These are phyloP conservation scores for Pulveroboletus sp. DNA, from an alignment of 768 basidiomycete species.

Conservation along the genomic window DNA sequence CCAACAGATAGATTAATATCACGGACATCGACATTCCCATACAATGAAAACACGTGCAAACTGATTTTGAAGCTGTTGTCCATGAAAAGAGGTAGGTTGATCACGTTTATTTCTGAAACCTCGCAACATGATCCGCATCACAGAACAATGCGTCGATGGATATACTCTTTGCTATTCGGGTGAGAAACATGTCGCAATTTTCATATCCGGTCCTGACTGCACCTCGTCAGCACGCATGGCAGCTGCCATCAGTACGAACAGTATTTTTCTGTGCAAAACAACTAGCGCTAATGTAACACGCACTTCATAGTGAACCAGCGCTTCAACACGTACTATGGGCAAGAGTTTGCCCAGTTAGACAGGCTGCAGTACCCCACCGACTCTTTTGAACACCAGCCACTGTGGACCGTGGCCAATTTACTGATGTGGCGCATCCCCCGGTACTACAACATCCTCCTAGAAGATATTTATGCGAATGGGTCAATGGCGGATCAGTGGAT, in stretches of 20 bases:
- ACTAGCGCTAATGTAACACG: background rate
- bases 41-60: constrained; percentile 41
- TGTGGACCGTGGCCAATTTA: background rate
- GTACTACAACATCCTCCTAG: background rate
- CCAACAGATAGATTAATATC: constrained; percentile 55
- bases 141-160: constrained; percentile 36
- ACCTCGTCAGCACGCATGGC: constrained; percentile 40
- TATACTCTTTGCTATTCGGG: constrained; percentile 40
- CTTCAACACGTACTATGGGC: background rate
- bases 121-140: background rate
- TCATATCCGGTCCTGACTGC: background rate
- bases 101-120: background rate
- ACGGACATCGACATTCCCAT: constrained; percentile 53
- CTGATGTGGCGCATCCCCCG: background rate
- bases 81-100: constrained; percentile 36
- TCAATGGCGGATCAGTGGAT: background rate
- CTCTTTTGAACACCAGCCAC: background rate
- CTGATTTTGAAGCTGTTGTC: constrained; percentile 46
- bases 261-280: background rate
- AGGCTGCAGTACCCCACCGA: background rate
- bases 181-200: constrained; percentile 14
- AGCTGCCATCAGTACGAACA: constrained; percentile 37
- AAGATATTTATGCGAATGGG: background rate
- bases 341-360: background rate
- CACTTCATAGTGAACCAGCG: background rate